These are phyloP conservation scores for Zasmidium angulare DNA, from an alignment of 2,329 filamentous ascomycete genomes.

Conservation along the genomic window DNA sequence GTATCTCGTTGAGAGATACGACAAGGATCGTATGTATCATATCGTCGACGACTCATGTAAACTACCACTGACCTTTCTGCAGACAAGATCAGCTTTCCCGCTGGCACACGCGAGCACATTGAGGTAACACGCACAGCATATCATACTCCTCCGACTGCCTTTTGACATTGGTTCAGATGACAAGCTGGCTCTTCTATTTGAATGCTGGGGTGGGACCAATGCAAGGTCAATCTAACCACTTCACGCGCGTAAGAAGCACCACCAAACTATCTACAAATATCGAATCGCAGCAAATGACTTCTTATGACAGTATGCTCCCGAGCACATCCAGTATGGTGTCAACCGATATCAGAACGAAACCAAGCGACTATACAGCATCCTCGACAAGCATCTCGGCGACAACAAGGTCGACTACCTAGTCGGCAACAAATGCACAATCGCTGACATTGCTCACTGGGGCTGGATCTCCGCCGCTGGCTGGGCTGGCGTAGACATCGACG, in stretches of 20 bases:
- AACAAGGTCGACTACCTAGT: slow-evolving; percentile 54
- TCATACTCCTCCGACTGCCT: background rate
- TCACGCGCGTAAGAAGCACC: slow-evolving; percentile 57
- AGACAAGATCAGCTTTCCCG: slow-evolving; percentile 77
- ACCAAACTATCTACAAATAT: no score
- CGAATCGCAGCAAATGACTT: no score
- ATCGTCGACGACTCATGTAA: slow-evolving; percentile 36
- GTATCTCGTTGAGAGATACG: slow-evolving; percentile 69
- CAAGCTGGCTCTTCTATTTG: slow-evolving; percentile 69
- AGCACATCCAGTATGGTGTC: slow-evolving; percentile 73
- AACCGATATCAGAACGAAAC: slow-evolving; percentile 65
- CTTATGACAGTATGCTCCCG: slow-evolving; percentile 64
- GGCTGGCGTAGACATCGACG: slow-evolving; percentile 66
- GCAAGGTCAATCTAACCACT: slow-evolving; percentile 72
- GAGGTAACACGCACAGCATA: slow-evolving; percentile 35
- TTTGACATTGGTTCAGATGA: slow-evolving; percentile 51
- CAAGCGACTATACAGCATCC: slow-evolving; percentile 73
- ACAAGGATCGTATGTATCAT: slow-evolving; percentile 1
- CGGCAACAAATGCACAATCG: slow-evolving; percentile 65
- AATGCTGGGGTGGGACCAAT: slow-evolving; percentile 61
- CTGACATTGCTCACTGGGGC: slow-evolving; percentile 78
- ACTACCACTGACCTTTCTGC: slow-evolving; percentile 48
- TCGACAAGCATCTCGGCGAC: slow-evolving; percentile 67
- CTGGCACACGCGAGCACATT: slow-evolving; percentile 70
- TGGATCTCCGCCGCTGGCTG: slow-evolving; percentile 66